Conservation (phyloP, 192 early-diverging fungal genomes). For the Backusella macrospora region DNA sequence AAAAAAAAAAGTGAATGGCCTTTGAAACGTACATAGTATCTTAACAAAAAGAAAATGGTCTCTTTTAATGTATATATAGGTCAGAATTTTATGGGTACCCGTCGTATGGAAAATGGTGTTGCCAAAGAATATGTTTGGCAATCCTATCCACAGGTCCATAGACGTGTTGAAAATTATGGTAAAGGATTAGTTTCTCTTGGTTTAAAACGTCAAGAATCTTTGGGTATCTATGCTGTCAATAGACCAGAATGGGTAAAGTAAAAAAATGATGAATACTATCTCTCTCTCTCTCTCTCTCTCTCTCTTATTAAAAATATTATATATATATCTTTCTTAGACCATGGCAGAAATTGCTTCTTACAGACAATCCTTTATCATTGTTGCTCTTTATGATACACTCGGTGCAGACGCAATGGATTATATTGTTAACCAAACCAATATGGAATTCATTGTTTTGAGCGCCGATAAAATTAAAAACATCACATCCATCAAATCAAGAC, state of each 20-base stretch:
- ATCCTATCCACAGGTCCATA: slow-evolving; percentile 59
- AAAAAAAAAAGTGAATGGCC: too few species aligned
- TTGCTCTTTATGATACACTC: slow-evolving; percentile 90
- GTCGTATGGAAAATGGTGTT: slow-evolving; percentile 61
- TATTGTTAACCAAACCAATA: slow-evolving; percentile 82
- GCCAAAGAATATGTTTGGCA: slow-evolving; percentile 72
- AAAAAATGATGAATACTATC: neutral
- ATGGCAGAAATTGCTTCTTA: slow-evolving; percentile 69
- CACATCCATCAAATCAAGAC: slow-evolving; percentile 40
- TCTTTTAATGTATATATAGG: too few species aligned
- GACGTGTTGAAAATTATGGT: slow-evolving; percentile 63
- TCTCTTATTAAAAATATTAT: too few species aligned
- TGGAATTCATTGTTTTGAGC: slow-evolving; percentile 66
- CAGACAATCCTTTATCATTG: slow-evolving; percentile 66
- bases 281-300: neutral
- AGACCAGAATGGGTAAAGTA: slow-evolving; percentile 75
- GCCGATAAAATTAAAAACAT: slow-evolving; percentile 62
- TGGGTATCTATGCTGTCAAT: slow-evolving; percentile 78
- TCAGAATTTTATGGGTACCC: slow-evolving; percentile 60
- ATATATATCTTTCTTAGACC: slow-evolving; percentile 35
- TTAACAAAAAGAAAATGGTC: too few species aligned
- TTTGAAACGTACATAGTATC: too few species aligned
- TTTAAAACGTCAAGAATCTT: slow-evolving; percentile 37
- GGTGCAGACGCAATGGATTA: slow-evolving; percentile 73
- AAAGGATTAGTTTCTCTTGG: slow-evolving; percentile 52